Conservation (phyloP, 306 rosid species). For the Quercus engelmannii region DNA sequence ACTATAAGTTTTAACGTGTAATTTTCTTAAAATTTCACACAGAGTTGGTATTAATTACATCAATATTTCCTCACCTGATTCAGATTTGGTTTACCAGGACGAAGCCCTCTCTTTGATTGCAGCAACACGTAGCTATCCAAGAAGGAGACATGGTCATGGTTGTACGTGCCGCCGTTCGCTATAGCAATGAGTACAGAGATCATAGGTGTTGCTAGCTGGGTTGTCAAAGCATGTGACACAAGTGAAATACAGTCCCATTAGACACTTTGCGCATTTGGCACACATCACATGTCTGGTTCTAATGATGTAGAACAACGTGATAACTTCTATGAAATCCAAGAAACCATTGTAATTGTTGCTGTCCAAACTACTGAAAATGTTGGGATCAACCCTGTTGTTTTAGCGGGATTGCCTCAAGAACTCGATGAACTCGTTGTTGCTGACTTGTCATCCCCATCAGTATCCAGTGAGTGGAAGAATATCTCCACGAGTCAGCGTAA, state of each 20-base stretch:
- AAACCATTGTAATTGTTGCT: not conserved
- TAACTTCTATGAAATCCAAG: constrained; percentile 5
- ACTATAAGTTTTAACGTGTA: too few relatives aligned
- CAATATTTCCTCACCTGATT: not conserved
- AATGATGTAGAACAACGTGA: constrained; percentile 8
- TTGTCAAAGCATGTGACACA: constrained; percentile 4
- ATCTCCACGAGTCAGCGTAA: too few relatives aligned
- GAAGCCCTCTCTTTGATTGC: constrained; percentile 15
- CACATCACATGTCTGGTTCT: not conserved
- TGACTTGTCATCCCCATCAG: not conserved
- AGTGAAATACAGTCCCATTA: constrained; percentile 3
- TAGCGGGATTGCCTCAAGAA: constrained; percentile 2
- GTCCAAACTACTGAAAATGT: not conserved
- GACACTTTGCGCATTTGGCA: not conserved
- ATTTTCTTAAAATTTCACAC: too few relatives aligned
- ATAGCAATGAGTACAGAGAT: constrained; percentile 7
- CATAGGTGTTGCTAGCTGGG: not conserved
- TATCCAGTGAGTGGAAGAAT: constrained; percentile 11
- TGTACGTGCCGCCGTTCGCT: not conserved
- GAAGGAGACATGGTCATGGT: constrained; percentile 8
- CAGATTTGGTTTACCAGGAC: not conserved
- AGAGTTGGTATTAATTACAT: too few relatives aligned
- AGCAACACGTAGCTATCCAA: constrained; percentile 12
- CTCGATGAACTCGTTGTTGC: not conserved
- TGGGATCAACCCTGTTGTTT: not conserved